Percentiles rank a stretch among this genome's conserved stretches.
Conservation (phyloP, 495 filamentous ascomycete genomes). For the Penicillium paxilli region DNA sequence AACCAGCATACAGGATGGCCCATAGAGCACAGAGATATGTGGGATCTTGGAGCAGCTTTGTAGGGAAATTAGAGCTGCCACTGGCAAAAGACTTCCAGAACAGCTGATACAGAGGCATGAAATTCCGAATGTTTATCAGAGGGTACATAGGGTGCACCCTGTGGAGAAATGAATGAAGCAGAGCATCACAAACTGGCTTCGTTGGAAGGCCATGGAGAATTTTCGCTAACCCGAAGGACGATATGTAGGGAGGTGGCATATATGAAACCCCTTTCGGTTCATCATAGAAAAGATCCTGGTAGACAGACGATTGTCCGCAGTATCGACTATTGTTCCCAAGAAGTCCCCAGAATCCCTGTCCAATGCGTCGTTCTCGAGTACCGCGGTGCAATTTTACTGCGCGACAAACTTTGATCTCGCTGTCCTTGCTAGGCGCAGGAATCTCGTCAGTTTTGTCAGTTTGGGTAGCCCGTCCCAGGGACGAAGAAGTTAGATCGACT, state of each 20-base stretch:
- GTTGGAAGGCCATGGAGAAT: constrained; percentile 2
- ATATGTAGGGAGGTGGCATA: constrained; percentile 4
- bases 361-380: not conserved
- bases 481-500: not conserved
- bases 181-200: constrained; percentile 2
- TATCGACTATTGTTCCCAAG: not conserved
- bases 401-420: too few species aligned
- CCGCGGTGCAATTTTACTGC: too few species aligned
- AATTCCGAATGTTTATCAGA: constrained; percentile 9
- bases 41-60: constrained; percentile 15
- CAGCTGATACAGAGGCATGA: constrained; percentile 13
- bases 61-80: not conserved
- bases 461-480: not conserved
- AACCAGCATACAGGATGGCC: constrained; percentile 15
- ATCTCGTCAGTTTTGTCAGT: not conserved
- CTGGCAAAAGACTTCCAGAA: constrained; percentile 20
- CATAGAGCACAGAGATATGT: constrained; percentile 21
- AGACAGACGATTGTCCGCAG: not conserved
- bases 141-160: constrained; percentile 14
- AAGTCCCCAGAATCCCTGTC: constrained; percentile 12
- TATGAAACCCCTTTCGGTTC: not conserved
- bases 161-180: constrained; percentile 12
- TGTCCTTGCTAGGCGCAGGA: not conserved
- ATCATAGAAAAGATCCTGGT: not conserved
- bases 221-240: not conserved